Evolutionary conservation across 2,329 filamentous ascomycete genomes (phyloP).

Genomic region (Penicillium oxalicum): DNA sequence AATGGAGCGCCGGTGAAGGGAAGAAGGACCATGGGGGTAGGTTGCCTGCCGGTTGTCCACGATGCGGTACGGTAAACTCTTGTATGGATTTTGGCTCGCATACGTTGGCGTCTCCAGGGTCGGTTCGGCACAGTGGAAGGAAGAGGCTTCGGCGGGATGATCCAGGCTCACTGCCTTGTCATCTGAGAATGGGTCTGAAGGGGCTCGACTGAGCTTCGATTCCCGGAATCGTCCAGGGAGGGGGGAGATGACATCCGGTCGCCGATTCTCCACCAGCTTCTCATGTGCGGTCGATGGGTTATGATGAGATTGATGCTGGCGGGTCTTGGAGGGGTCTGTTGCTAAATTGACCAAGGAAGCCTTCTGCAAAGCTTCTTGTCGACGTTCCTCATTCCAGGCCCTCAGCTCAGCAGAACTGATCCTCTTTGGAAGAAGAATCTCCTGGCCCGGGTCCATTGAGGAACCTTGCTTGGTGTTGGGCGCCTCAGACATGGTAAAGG

Average conservation of each 20-base stretch:
- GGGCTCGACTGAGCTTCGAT: constrained; percentile 1
- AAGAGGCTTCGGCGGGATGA: background rate
- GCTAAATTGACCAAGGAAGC: too few relatives aligned
- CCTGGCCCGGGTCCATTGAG: constrained; percentile 1
- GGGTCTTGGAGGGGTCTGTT: too few relatives aligned
- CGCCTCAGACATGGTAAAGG: background rate
- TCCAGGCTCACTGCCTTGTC: constrained; percentile 9
- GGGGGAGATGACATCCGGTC: constrained; percentile 7
- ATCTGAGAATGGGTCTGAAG: constrained; percentile 19
- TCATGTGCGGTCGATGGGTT: background rate
- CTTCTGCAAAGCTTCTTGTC: too few relatives aligned
- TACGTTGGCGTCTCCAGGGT: background rate
- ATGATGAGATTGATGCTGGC: too few relatives aligned
- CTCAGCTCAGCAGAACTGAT: too few relatives aligned
- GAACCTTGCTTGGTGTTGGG: background rate
- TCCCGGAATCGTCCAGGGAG: background rate
- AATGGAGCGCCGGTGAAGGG: too few relatives aligned
- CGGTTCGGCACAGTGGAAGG: constrained; percentile 3
- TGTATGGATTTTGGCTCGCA: too few relatives aligned
- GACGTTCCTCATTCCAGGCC: too few relatives aligned
- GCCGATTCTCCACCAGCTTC: constrained; percentile 7
- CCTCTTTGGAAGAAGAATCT: too few relatives aligned
- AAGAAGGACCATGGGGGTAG: too few relatives aligned
- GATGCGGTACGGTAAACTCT: too few relatives aligned
- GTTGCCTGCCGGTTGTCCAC: too few relatives aligned